Percentiles rank a stretch among this genome's conserved stretches.
Conservation (phyloP, 441 rosid genomes). For the Codiaeum variegatum region DNA sequence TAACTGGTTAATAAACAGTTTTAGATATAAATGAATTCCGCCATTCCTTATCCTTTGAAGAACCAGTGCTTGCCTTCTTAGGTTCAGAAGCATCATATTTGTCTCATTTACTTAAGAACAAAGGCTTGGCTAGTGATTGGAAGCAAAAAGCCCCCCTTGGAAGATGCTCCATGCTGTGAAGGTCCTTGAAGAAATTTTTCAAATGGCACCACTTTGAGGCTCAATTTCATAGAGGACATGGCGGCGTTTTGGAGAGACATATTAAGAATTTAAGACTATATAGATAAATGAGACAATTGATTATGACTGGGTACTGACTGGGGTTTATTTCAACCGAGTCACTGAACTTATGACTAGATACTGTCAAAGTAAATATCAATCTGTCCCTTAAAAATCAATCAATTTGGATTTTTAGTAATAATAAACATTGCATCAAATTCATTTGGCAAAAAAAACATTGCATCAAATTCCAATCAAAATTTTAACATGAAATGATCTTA, state of each 20-base stretch:
- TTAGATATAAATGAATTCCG: not conserved
- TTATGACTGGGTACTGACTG: too few relatives aligned
- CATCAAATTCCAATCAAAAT: too few relatives aligned
- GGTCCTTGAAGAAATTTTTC: not conserved
- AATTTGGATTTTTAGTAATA: too few relatives aligned
- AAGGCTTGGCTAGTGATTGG: not conserved
- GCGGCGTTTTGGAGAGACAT: not conserved
- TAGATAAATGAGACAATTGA: too few relatives aligned
- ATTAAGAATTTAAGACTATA: not conserved
- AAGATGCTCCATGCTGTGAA: not conserved
- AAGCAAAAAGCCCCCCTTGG: not conserved
- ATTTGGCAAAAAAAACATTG: too few relatives aligned
- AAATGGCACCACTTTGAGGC: not conserved
- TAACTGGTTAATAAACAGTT: not conserved
- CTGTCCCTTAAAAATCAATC: too few relatives aligned
- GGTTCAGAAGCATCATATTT: not conserved
- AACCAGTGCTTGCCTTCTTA: not conserved
- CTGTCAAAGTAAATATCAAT: too few relatives aligned
- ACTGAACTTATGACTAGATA: too few relatives aligned
- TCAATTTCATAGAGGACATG: not conserved
- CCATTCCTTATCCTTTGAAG: not conserved
- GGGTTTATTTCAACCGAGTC: too few relatives aligned
- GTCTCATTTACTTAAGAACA: conserved; percentile 5
- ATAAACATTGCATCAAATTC: too few relatives aligned
- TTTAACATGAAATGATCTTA: too few relatives aligned